Conservation (phyloP, 805 yeast species). For the Candida silvatica region DNA sequence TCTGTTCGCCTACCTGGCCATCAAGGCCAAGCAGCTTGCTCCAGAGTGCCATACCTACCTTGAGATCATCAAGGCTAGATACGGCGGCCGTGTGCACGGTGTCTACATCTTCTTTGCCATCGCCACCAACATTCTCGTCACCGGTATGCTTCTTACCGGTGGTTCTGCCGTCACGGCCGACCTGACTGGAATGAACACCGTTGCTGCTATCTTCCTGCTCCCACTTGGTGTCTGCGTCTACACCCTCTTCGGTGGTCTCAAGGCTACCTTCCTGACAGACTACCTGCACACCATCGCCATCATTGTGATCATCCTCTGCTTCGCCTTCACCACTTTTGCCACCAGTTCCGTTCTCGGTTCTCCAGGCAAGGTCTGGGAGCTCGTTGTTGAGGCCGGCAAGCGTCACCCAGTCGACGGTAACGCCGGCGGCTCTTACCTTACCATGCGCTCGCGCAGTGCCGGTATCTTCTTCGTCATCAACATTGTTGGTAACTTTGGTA, state of each 20-base stretch:
- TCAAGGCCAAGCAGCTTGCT: slow-evolving; percentile 81
- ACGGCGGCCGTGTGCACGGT: slow-evolving; percentile 67
- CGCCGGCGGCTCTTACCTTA: slow-evolving; percentile 78
- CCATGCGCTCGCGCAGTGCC: slow-evolving; percentile 79
- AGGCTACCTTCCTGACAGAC: slow-evolving; percentile 76
- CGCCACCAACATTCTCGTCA: not conserved
- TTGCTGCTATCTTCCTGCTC: slow-evolving; percentile 73
- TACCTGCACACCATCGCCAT: slow-evolving; percentile 77
- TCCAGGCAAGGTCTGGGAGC: slow-evolving; percentile 73
- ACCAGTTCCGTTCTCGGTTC: slow-evolving; percentile 67
- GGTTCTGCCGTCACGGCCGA: slow-evolving; percentile 78
- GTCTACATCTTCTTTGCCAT: slow-evolving; percentile 27
- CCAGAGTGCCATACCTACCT: slow-evolving; percentile 89
- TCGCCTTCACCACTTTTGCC: slow-evolving; percentile 74
- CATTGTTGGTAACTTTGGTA: slow-evolving; percentile 83
- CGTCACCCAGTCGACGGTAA: slow-evolving; percentile 68
- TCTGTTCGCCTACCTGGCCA: slow-evolving; percentile 78
- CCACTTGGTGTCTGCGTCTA: slow-evolving; percentile 75
- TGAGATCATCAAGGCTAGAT: slow-evolving; percentile 75
- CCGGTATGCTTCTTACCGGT: slow-evolving; percentile 52
- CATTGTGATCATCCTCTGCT: slow-evolving; percentile 67
- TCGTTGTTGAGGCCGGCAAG: slow-evolving; percentile 51
- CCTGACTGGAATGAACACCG: slow-evolving; percentile 71
- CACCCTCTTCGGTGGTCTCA: slow-evolving; percentile 75
- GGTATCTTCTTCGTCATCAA: slow-evolving; percentile 87